These are phyloP conservation scores for Galeopsis tetrahit DNA, from an alignment of 257 asterid species.

Conservation along the genomic window DNA sequence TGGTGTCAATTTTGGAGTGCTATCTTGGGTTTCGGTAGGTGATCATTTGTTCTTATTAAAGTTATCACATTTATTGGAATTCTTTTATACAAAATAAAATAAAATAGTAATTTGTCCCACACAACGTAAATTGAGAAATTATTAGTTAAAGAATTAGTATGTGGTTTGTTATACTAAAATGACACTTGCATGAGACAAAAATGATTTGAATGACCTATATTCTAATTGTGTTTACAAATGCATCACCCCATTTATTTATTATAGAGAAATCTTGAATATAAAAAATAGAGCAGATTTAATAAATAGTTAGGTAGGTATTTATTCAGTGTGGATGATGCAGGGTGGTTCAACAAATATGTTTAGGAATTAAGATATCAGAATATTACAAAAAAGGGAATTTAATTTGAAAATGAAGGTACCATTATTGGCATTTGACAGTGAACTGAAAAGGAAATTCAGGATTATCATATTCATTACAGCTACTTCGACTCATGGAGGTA, in stretches of 20 bases:
- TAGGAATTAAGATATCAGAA: not conserved
- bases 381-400: not conserved
- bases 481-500: constrained; percentile 15
- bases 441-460: constrained; percentile 28
- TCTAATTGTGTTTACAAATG: too few relatives aligned
- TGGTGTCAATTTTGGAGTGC: constrained; percentile 19
- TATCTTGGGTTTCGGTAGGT: constrained; percentile 19
- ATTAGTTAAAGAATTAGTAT: not conserved
- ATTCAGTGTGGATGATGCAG: constrained; percentile 24
- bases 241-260: not conserved
- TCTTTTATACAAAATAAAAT: not conserved
- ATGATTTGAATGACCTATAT: too few relatives aligned
- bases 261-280: not conserved
- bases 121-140: not conserved
- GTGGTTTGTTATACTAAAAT: too few relatives aligned
- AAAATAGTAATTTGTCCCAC: not conserved
- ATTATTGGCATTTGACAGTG: constrained; percentile 27
- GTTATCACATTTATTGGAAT: not conserved
- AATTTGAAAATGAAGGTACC: not conserved
- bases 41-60: not conserved
- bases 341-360: constrained; percentile 42
- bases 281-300: not conserved
- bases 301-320: not conserved
- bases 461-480: constrained; percentile 2
- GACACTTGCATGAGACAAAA: too few relatives aligned